These are phyloP conservation scores for Paramecium sonneborni DNA, from an alignment of 73 alveolate species.

Conservation along the genomic window DNA sequence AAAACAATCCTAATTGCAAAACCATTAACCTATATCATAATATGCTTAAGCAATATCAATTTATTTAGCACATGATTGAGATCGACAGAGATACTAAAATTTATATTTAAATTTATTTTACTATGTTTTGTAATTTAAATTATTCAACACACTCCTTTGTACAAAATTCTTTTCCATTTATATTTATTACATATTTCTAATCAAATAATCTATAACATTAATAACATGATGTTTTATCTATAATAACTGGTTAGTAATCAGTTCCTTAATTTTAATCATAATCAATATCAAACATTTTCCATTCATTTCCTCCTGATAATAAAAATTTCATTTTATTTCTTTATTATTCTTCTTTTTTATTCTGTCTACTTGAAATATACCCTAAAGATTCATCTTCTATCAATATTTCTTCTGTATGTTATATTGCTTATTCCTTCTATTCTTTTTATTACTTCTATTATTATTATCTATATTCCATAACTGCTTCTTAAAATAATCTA, in stretches of 20 bases:
- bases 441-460: background rate
- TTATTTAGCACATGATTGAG: background rate
- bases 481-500: slow-evolving; percentile 11
- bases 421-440: background rate
- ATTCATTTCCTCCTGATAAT: background rate
- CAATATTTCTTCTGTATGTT: background rate
- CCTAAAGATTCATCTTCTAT: slow-evolving; percentile 28
- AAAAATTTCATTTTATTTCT: slow-evolving; percentile 11
- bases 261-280: background rate
- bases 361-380: background rate
- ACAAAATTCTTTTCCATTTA: background rate
- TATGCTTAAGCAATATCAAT: background rate
- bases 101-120: background rate
- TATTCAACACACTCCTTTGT: background rate
- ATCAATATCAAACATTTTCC: background rate
- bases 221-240: background rate
- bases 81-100: slow-evolving; percentile 32
- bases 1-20: background rate
- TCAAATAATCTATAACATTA: slow-evolving; percentile 23
- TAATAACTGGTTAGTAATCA: background rate
- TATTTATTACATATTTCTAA: background rate
- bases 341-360: slow-evolving; percentile 23
- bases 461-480: background rate
- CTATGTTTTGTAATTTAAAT: background rate
- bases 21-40: slow-evolving; percentile 26